Evolutionary conservation across 306 rosid species (phyloP).

Genomic region (Neltuma alba): DNA sequence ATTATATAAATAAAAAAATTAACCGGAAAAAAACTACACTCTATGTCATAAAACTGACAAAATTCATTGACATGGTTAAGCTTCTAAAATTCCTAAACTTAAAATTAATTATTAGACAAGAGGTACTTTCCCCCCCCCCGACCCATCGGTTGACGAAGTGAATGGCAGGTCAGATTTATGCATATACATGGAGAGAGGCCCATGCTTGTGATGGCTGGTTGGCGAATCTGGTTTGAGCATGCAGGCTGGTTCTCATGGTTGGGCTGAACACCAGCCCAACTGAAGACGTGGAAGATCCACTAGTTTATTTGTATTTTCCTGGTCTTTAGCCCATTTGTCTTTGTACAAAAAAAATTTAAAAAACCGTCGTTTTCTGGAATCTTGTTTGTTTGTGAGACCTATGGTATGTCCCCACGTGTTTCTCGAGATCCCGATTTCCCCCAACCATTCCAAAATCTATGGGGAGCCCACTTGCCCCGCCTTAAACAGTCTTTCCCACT

Average conservation of each 20-base stretch:
- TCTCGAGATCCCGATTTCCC: constrained; percentile 34
- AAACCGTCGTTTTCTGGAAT: background rate
- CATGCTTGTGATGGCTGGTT: background rate
- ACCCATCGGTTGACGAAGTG: too few species aligned
- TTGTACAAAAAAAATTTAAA: too few species aligned
- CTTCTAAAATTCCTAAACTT: too few species aligned
- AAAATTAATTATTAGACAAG: too few species aligned
- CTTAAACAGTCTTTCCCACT: background rate
- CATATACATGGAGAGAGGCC: background rate
- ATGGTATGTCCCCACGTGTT: constrained; percentile 40
- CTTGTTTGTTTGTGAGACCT: constrained; percentile 39
- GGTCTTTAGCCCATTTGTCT: too few species aligned
- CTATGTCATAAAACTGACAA: too few species aligned
- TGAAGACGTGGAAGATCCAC: background rate
- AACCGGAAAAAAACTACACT: too few species aligned
- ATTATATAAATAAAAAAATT: too few species aligned
- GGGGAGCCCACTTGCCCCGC: background rate
- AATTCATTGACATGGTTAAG: too few species aligned
- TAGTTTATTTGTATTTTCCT: too few species aligned
- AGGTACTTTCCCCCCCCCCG: too few species aligned
- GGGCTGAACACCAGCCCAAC: background rate
- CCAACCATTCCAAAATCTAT: constrained; percentile 14
- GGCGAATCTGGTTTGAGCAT: background rate
- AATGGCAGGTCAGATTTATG: background rate
- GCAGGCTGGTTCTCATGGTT: background rate